Base-by-base conservation (phyloP, 805 yeast species). In the Groenewaldozyma tartarivorans region DNA sequence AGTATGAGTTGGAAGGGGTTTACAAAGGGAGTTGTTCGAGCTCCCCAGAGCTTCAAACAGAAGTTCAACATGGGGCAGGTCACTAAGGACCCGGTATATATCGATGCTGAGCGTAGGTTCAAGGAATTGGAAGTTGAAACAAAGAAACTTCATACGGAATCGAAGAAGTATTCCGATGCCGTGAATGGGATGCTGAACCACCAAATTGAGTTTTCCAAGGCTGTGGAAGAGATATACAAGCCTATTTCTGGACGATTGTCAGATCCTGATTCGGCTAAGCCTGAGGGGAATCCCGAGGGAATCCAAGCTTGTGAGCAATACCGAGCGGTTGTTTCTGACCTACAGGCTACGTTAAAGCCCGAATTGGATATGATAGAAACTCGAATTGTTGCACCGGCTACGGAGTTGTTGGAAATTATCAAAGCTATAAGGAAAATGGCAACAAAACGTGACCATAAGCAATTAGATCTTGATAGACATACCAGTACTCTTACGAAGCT, bases 221-320 rank as follows among this genome's bases (percentile, higher is more conserved):
- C 94, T 3, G 86, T 92, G 63, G 96, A 88, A 60, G 96, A 88
- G 57, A 82, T 92, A 45, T 92, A 87, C 67, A 86, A 90, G 63
- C 98, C 98, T 1, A 92, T 92, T 46, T 79, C 92, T 42, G 98
- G 98, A 33, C 78, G 87, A 47, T 68, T 83, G 58, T 78, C 92
- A 13, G 97, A 92, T 59, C 96, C 96, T 5, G 83, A 79, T 56
- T 75, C 92, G 5, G 62, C 85, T 2, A 73, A 77, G 36, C 88
- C 88, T 0, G 98, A 92, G 58, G 96, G 94, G 51, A 88, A 88
- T 56, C 96, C 96, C 3, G 94, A 92, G 40, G 98, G 97, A 52
- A 86, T 92, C 50, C 79, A 82, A 55, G 98, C 98, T 1, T 77
- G 94, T 54, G 95, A 83, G 56, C 94, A 82, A 58, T 92, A 88